phyloP scores from a whole-genome alignment of 2,329 filamentous ascomycete species.

The Hirsutella thompsonii region DNA sequence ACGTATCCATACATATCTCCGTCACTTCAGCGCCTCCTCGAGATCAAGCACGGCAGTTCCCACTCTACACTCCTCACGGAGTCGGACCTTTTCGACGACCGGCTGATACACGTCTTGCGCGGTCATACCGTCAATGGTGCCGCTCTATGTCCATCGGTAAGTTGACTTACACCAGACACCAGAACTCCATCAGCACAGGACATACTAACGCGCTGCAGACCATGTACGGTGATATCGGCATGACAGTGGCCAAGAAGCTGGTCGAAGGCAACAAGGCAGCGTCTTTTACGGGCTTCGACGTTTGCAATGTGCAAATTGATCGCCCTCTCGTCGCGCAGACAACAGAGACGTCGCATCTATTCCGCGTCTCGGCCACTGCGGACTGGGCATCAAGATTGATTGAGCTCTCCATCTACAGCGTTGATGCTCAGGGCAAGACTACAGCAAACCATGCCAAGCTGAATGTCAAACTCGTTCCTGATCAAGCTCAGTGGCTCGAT shows the following conservation, averaged over 20 bases:
- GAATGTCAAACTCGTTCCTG: constrained; percentile 2
- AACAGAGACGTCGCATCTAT: constrained; percentile 6
- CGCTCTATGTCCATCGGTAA: constrained; percentile 2
- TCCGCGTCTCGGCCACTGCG: constrained; percentile 5
- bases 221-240: constrained; percentile 8
- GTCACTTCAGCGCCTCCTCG: constrained; percentile 25
- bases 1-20: background rate
- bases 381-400: background rate
- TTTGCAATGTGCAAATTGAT: constrained; percentile 8
- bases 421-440: constrained; percentile 7
- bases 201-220: background rate
- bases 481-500: constrained; percentile 1
- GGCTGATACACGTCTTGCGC: background rate
- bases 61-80: constrained; percentile 41
- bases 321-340: background rate
- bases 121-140: constrained; percentile 4
- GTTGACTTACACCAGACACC: background rate
- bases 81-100: constrained; percentile 16
- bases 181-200: background rate
- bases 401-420: constrained; percentile 10
- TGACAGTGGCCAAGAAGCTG: constrained; percentile 6
- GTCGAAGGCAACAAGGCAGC: constrained; percentile 1
- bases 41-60: constrained; percentile 32
- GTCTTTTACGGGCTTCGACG: constrained; percentile 7
- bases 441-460: constrained; percentile 7